Evolutionary conservation across 2,329 filamentous ascomycete genomes (phyloP).

Genomic region (Penicillium griseofulvum): DNA sequence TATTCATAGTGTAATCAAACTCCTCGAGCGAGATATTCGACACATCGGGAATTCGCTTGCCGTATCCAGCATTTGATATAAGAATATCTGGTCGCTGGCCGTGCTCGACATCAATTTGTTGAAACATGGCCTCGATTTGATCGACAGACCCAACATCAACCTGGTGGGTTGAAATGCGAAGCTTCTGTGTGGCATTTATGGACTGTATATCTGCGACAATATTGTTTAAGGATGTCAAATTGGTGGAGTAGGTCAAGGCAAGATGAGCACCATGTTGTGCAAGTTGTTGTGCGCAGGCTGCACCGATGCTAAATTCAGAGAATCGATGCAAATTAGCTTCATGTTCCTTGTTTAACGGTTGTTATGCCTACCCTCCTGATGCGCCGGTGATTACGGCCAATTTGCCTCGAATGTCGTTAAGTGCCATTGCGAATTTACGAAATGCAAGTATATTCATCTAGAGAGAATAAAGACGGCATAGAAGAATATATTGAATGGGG

Average conservation of each 20-base stretch:
- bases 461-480: not conserved
- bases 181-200: slow-evolving; percentile 26
- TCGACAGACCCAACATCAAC: slow-evolving; percentile 58
- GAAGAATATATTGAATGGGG: too few species aligned
- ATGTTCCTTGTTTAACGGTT: not conserved
- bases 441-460: not conserved
- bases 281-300: slow-evolving; percentile 57
- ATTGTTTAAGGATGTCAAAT: slow-evolving; percentile 46
- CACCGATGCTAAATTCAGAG: slow-evolving; percentile 53
- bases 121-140: slow-evolving; percentile 55
- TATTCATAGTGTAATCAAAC: slow-evolving; percentile 61
- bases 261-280: slow-evolving; percentile 52
- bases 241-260: slow-evolving; percentile 59
- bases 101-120: slow-evolving; percentile 55
- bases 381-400: slow-evolving; percentile 61
- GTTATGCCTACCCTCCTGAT: slow-evolving; percentile 54
- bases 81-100: slow-evolving; percentile 60
- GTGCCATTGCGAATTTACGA: slow-evolving; percentile 10
- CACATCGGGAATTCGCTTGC: slow-evolving; percentile 57
- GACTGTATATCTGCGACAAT: slow-evolving; percentile 46
- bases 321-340: not conserved
- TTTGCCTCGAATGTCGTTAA: slow-evolving; percentile 52
- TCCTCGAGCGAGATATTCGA: slow-evolving; percentile 62
- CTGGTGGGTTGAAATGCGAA: slow-evolving; percentile 54
- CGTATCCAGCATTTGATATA: slow-evolving; percentile 65